Evolutionary conservation across 768 basidiomycete genomes (phyloP), one percentile per base, ranked within the genome.

Genomic region (Rhodotorula graminis): DNA sequence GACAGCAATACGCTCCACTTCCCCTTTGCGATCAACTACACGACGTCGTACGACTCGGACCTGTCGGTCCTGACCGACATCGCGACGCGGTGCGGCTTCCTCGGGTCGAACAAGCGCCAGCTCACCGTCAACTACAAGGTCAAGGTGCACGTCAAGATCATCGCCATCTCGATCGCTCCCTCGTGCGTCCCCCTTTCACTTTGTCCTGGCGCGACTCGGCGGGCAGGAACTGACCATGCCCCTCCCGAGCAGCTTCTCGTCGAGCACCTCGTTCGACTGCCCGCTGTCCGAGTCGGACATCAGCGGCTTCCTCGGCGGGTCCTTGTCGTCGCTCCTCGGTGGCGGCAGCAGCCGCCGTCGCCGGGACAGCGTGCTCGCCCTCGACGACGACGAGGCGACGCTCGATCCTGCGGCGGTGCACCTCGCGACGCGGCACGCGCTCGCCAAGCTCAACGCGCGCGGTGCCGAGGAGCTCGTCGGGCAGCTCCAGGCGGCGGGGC

Each of bases 21-120:
- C 71, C 78, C 78, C 44, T 78, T 79, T 61, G 29, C 56, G n/a
- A 58, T 79, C 65, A 78, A 78, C 67, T 79, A 76, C 61, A 76
- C 72, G n/a, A 66, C 69, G 21, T 55, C 65, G 19, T 64, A 73
- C 74, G 78, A 79, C 64, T 63, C 71, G 19, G 62, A 75, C 71
- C 56, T 71, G 52, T 58, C 62, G 15, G 75, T 79, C 31, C 46
- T 78, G 33, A 63, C 47, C 19, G 77, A 78, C 68, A 77, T 79
- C 25, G 74, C 72, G 46, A 67, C 37, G 18, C 75, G 75, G 60
- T 79, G 78, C 47, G 77, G 78, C n/a, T 77, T 79, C 71, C 56
- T 73, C 19, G 75, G 77, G 19, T 18, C 61, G 33, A 1, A 44
- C 2, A 19, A 47, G 58, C 10, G 40, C 40, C 69, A 77, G 40